Conservation (phyloP, 1,139 yeast genomes). For the Debaryomyces singareniensis region DNA sequence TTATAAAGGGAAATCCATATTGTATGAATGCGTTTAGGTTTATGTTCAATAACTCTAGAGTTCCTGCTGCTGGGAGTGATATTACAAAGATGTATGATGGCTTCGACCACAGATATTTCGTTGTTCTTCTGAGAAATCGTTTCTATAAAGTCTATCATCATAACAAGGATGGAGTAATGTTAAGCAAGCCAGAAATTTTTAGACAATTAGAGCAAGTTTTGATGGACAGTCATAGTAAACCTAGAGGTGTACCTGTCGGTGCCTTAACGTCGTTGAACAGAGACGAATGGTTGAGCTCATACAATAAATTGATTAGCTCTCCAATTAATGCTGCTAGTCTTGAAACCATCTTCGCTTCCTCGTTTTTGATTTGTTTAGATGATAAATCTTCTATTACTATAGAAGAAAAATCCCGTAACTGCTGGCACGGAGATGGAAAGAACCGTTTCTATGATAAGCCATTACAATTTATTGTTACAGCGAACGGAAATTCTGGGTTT, state of each 20-base stretch:
- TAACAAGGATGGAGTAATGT: constrained; percentile 44
- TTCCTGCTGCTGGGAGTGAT: constrained; percentile 59
- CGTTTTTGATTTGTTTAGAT: constrained; percentile 80
- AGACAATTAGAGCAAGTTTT: constrained; percentile 56
- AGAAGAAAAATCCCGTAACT: constrained; percentile 78
- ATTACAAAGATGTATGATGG: constrained; percentile 47
- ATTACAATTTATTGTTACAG: constrained; percentile 72
- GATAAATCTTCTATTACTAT: constrained; percentile 66
- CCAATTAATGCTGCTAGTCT: constrained; percentile 56
- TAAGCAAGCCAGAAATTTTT: constrained; percentile 60
- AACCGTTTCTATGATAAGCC: constrained; percentile 95
- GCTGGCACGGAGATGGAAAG: constrained; percentile 93
- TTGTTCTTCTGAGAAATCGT: constrained; percentile 70
- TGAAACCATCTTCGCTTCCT: constrained; percentile 66
- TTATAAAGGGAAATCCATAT: constrained; percentile 73
- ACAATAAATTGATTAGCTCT: constrained; percentile 49
- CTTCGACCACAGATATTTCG: constrained; percentile 59
- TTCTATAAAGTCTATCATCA: constrained; percentile 79
- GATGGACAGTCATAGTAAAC: constrained; percentile 31
- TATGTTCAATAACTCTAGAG: constrained; percentile 87
- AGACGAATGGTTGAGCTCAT: constrained; percentile 69
- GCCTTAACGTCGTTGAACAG: constrained; percentile 80
- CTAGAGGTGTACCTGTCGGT: constrained; percentile 55
- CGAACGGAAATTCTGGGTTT: constrained; percentile 87
- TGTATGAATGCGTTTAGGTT: constrained; percentile 91